These are phyloP conservation scores for Candida anutae DNA, from an alignment of 1,139 yeast species.

Conservation along the genomic window DNA sequence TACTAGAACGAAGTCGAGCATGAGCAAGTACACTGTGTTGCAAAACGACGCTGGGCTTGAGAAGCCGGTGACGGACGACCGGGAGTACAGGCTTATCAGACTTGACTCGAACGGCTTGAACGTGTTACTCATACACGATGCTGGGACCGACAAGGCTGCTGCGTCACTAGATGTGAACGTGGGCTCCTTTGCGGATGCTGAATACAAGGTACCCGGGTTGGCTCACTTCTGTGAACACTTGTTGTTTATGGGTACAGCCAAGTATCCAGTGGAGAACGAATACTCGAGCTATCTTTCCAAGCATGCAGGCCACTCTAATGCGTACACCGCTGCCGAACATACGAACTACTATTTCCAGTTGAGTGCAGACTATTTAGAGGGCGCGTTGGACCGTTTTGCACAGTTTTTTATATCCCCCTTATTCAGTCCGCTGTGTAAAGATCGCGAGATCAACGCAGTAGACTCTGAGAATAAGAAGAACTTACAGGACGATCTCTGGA, in stretches of 20 bases:
- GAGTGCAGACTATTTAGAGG: conserved; percentile 65
- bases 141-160: conserved; percentile 83
- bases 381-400: conserved; percentile 86
- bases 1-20: too few species aligned
- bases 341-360: conserved; percentile 90
- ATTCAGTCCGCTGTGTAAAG: conserved; percentile 74
- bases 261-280: conserved; percentile 88
- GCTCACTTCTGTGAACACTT: conserved; percentile 98
- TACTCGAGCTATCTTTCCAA: conserved; percentile 71
- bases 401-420: conserved; percentile 87
- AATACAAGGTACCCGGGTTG: conserved; percentile 62
- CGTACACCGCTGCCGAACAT: conserved; percentile 82
- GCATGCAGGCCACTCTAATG: conserved; percentile 62
- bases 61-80: conserved; percentile 67
- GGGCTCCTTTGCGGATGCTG: conserved; percentile 81
- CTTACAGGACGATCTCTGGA: conserved; percentile 83
- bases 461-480: conserved; percentile 95
- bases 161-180: conserved; percentile 90
- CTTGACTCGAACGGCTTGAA: conserved; percentile 57
- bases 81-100: conserved; percentile 60
- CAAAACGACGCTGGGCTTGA: conserved; percentile 22
- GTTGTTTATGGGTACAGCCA: conserved; percentile 92
- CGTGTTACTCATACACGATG: conserved; percentile 74
- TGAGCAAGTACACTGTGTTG: conserved; percentile 3
- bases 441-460: conserved; percentile 88